A percentile compares a stretch with the other conserved stretches of the same genome.
Evolutionary conservation across 2,329 filamentous ascomycete species (phyloP).

Genomic region (Pseudogymnoascus sp.): DNA sequence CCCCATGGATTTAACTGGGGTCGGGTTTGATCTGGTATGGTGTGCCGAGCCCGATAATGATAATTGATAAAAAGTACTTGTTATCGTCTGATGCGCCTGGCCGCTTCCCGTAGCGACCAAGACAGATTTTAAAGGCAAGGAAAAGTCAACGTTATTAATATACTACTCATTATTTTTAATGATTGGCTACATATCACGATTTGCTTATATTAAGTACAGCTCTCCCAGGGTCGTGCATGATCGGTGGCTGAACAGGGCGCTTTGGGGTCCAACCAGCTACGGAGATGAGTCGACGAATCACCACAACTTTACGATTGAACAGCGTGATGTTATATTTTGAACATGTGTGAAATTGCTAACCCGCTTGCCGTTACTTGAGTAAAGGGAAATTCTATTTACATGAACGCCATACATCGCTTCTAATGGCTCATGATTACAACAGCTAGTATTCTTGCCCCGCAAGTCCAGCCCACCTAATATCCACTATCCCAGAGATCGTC

Average conservation of each 20-base stretch:
- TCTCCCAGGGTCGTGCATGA: background rate
- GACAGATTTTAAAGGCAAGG: slow-evolving; percentile 26
- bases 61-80: slow-evolving; percentile 11
- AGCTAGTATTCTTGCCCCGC: background rate
- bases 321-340: background rate
- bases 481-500: slow-evolving; percentile 56
- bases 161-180: background rate
- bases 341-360: slow-evolving; percentile 1
- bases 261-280: background rate
- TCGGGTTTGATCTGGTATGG: slow-evolving; percentile 7
- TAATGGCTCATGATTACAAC: slow-evolving; percentile 5
- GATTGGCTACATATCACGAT: slow-evolving; percentile 6
- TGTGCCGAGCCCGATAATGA: slow-evolving; percentile 11
- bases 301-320: background rate
- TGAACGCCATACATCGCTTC: slow-evolving; percentile 1
- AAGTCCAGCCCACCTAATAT: slow-evolving; percentile 21
- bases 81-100: slow-evolving; percentile 20
- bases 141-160: background rate
- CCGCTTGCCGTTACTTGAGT: slow-evolving; percentile 3
- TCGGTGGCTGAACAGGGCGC: background rate
- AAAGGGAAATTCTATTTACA: slow-evolving; percentile 5
- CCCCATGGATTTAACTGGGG: background rate
- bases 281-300: background rate
- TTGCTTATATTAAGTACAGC: background rate
- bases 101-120: slow-evolving; percentile 36